These are phyloP conservation scores for Kodamaea fukazawae DNA, from an alignment of 805 yeast genomes.

Conservation along the genomic window DNA sequence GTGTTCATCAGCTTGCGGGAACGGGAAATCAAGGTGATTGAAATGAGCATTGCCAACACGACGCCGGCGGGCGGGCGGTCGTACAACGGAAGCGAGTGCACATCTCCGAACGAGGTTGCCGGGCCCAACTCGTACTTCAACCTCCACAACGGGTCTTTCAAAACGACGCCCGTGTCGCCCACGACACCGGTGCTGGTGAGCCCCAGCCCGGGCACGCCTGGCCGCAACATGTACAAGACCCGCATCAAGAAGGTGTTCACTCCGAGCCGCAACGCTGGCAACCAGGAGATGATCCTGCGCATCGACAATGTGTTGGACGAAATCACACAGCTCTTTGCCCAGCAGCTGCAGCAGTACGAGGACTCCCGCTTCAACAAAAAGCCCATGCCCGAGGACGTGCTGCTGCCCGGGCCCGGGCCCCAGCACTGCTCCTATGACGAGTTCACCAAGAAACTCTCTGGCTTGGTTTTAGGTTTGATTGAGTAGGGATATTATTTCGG, in stretches of 20 bases:
- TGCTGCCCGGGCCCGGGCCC: too few relatives aligned
- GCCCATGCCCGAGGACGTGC: neutral
- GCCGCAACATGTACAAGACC: constrained; percentile 28
- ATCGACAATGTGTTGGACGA: constrained; percentile 30
- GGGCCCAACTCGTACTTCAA: constrained; percentile 1
- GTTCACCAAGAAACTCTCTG: constrained; percentile 10
- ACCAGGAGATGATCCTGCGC: constrained; percentile 23
- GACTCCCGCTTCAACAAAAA: neutral
- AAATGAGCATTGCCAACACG: constrained; percentile 23
- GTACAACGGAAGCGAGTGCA: neutral
- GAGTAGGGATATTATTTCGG: neutral
- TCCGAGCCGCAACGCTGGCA: constrained; percentile 32
- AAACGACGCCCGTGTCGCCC: neutral
- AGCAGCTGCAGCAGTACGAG: constrained; percentile 3
- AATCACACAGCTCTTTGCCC: constrained; percentile 18
- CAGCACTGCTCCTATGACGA: constrained; percentile 1
- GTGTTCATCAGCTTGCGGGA: constrained; percentile 44
- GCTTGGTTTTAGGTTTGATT: constrained; percentile 9
- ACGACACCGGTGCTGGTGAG: constrained; percentile 3
- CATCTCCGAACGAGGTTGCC: constrained; percentile 1
- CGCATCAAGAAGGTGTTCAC: constrained; percentile 36
- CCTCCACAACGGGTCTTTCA: neutral
- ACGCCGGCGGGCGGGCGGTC: neutral
- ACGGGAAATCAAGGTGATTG: constrained; percentile 44
- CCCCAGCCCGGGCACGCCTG: neutral